Evolutionary conservation across 139 green algal species (phyloP).

Genomic region (Zygnema cylindricum): DNA sequence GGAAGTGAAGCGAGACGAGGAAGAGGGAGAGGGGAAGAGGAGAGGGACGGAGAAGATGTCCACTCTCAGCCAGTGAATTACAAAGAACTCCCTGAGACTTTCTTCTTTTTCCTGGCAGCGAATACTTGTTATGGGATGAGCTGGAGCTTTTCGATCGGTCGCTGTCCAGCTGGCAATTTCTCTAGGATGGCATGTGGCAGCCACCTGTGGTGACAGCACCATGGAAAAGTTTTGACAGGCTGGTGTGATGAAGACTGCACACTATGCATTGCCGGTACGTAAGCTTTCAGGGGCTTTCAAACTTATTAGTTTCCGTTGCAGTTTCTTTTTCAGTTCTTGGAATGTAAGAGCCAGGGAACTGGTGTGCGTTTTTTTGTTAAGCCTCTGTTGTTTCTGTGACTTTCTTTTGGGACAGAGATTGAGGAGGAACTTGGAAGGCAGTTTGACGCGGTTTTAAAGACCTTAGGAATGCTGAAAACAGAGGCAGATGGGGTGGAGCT

Average conservation of each 20-base stretch:
- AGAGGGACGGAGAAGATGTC: too few species aligned
- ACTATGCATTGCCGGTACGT: slow-evolving; percentile 44
- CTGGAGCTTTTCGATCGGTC: slow-evolving; percentile 25
- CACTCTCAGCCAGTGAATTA: too few species aligned
- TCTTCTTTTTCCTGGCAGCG: slow-evolving; percentile 29
- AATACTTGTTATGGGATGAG: slow-evolving; percentile 43
- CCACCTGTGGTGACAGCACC: slow-evolving; percentile 45
- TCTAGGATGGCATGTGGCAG: slow-evolving; percentile 17
- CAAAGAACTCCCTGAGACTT: too few species aligned
- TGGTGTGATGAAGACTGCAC: not conserved
- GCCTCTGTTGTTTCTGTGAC: not conserved
- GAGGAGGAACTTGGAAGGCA: slow-evolving; percentile 24
- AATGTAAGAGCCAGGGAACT: not conserved
- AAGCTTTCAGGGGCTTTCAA: too few species aligned
- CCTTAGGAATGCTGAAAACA: slow-evolving; percentile 37
- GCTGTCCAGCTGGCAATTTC: slow-evolving; percentile 49
- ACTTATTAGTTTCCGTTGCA: too few species aligned
- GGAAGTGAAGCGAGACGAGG: too few species aligned
- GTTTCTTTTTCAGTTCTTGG: too few species aligned
- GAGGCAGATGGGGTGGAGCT: slow-evolving; percentile 33
- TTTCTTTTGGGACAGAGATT: not conserved
- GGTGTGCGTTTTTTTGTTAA: not conserved
- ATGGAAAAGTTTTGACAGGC: slow-evolving; percentile 17
- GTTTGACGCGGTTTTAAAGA: slow-evolving; percentile 43
- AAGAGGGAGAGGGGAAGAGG: too few species aligned